Evolutionary conservation across 768 basidiomycete genomes (phyloP), one percentile per base, ranked within the genome.

Genomic region (Tylopilus plumbeoviolaceoides): DNA sequence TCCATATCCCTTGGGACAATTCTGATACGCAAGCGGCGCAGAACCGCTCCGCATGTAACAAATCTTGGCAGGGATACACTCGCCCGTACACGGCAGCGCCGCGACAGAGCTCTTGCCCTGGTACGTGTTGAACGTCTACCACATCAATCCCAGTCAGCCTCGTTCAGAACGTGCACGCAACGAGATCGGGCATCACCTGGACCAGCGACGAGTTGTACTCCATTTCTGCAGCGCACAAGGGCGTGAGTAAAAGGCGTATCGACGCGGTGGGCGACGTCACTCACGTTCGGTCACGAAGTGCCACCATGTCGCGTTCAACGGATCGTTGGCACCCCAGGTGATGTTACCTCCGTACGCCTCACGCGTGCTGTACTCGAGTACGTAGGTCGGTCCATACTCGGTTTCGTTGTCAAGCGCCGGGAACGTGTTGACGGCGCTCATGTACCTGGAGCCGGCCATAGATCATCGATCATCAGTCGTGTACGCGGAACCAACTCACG

Each of bases 231-330:
- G 30, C 10, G 35, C 8, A 7, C 30, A n/a, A 11, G 27, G 9
- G 28, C 4, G 12, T 60, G 20, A 59, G 42, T 28, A 18, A 30
- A 11, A 3, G 5, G 10, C 20, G 17, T 30, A 7, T 30, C 6
- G 47, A 30, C 50, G 7, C 2, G 30, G 30, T 28, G 10, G n/a
- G 11, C 30, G 10, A 30, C 5, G 27, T 4, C 4, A 27, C 43
- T 30, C 15, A 30, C 82, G 76, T 71, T 87, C 83, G 85, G 64
- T 84, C 7, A 88, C 83, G 28, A 66, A 76, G 64, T 88, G 87
- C 85, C 85, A 88, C 81, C 83, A 88, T 1, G 85, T 87, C 5
- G 83, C 84, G 56, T 88, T 88, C 52, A 88, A 68, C 0, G 86
- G 85, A 63, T 84, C 85, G 47, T 75, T 72, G 5, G 71, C 67